Conservation (phyloP, 768 basidiomycete species). For the Asterophora parasitica region DNA sequence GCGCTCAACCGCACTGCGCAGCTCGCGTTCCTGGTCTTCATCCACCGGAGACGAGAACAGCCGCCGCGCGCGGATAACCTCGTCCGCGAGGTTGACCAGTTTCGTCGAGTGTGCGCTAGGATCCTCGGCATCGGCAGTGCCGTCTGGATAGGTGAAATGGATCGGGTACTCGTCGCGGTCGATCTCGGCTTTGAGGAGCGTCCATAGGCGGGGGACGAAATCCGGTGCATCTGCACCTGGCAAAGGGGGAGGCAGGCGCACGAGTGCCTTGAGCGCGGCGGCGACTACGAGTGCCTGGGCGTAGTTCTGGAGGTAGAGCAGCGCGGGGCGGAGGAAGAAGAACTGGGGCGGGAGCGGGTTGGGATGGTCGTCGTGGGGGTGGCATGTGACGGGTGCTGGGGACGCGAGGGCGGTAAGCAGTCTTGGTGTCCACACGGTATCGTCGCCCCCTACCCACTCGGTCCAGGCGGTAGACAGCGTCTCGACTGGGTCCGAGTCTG, state of each 20-base stretch:
- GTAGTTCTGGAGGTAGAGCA: slow-evolving; percentile 62
- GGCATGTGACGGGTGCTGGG: slow-evolving; percentile 36
- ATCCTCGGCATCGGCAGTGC: background rate
- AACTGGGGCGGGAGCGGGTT: slow-evolving; percentile 64
- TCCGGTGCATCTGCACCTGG: slow-evolving; percentile 20
- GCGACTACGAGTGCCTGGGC: slow-evolving; percentile 67
- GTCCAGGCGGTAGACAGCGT: slow-evolving; percentile 9
- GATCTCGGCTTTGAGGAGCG: slow-evolving; percentile 56
- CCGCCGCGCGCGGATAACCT: slow-evolving; percentile 55
- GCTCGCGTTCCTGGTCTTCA: slow-evolving; percentile 41
- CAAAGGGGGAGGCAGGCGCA: slow-evolving; percentile 33
- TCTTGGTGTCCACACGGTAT: slow-evolving; percentile 40
- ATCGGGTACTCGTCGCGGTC: slow-evolving; percentile 24
- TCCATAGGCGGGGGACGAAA: slow-evolving; percentile 62
- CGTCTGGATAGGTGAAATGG: background rate
- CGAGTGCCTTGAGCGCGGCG: slow-evolving; percentile 54
- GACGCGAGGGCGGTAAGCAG: slow-evolving; percentile 41
- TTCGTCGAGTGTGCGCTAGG: slow-evolving; percentile 38
- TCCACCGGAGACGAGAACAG: slow-evolving; percentile 19
- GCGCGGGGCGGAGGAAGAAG: slow-evolving; percentile 50
- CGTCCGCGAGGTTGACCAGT: slow-evolving; percentile 67
- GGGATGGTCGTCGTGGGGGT: slow-evolving; percentile 17
- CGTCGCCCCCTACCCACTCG: slow-evolving; percentile 8
- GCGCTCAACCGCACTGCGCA: slow-evolving; percentile 60
- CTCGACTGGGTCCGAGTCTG: slow-evolving; percentile 23